phyloP scores from a whole-genome alignment of 73 alveolate species.

The Tetrahymena thermophila region DNA sequence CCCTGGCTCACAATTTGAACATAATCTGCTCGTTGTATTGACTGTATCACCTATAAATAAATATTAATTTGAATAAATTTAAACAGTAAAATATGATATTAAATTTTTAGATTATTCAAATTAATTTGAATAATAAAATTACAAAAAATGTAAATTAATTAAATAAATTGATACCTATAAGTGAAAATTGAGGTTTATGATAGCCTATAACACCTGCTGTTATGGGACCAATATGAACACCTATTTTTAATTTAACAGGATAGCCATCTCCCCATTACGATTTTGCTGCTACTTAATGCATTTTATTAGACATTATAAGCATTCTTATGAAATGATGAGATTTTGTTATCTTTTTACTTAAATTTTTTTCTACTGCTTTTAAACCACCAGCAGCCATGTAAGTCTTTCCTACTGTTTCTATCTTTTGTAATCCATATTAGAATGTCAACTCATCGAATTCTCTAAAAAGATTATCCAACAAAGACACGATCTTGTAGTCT shows the following conservation, averaged over 20 bases:
- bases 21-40: constrained; percentile 91
- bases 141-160: not conserved
- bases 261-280: constrained; percentile 22
- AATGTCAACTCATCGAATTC: constrained; percentile 66
- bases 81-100: too few species aligned
- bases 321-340: constrained; percentile 21
- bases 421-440: constrained; percentile 24
- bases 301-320: constrained; percentile 13
- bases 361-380: constrained; percentile 48
- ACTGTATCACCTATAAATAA: constrained; percentile 85
- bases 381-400: constrained; percentile 86
- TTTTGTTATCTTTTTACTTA: constrained; percentile 8
- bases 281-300: constrained; percentile 1
- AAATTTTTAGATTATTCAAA: too few species aligned
- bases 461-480: constrained; percentile 57
- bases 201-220: constrained; percentile 96
- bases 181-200: constrained; percentile 92
- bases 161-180: constrained; percentile 29
- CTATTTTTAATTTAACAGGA: constrained; percentile 67
- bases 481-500: constrained; percentile 53
- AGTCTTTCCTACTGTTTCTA: constrained; percentile 83
- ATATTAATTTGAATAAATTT: too few species aligned
- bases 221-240: constrained; percentile 93
- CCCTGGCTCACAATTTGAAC: constrained; percentile 60
- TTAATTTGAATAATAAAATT: too few species aligned